These are phyloP conservation scores for Protomyces macrosporus DNA, from an alignment of 1,139 yeast genomes.

Conservation along the genomic window DNA sequence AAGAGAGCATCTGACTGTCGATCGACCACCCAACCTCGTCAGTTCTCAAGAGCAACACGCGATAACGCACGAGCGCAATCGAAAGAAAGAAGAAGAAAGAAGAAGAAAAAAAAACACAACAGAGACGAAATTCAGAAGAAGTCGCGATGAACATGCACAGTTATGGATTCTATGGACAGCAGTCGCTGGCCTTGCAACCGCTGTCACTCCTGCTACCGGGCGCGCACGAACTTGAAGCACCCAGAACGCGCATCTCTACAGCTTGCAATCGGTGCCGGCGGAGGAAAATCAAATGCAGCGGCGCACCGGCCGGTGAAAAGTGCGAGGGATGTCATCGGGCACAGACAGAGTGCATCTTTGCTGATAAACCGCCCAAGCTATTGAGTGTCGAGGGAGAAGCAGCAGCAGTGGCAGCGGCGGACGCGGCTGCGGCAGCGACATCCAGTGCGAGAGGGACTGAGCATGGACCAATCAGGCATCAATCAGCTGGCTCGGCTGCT, in stretches of 20 bases:
- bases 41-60: no score
- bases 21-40: no score
- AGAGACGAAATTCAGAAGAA: no score
- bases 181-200: background rate
- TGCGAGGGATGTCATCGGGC: slow-evolving; percentile 23
- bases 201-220: background rate
- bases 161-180: background rate
- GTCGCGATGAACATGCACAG: background rate
- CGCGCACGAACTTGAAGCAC: slow-evolving; percentile 16
- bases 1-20: no score
- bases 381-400: background rate
- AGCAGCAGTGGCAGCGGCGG: background rate
- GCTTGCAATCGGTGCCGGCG: slow-evolving; percentile 23
- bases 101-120: no score
- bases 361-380: slow-evolving; percentile 9
- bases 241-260: slow-evolving; percentile 15
- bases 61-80: no score
- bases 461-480: no score
- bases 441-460: no score
- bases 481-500: background rate
- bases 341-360: slow-evolving; percentile 20
- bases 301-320: slow-evolving; percentile 13
- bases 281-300: slow-evolving; percentile 22
- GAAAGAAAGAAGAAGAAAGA: no score
- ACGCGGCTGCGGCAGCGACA: background rate